Conservation (phyloP, 805 yeast genomes). For the Jamesozyma hellenica region DNA sequence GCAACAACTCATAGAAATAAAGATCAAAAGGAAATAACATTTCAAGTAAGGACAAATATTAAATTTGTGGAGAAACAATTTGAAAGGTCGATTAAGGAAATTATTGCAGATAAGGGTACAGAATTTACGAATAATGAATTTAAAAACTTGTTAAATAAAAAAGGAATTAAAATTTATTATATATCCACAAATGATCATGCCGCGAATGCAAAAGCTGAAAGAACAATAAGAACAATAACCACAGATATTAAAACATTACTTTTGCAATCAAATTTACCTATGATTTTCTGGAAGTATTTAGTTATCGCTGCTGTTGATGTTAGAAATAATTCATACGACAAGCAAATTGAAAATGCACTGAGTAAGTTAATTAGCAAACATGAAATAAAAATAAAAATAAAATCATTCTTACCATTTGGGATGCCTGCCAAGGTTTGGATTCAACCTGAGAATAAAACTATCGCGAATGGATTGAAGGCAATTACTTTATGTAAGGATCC, state of each 20-base stretch:
- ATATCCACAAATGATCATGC: slow-evolving; percentile 6
- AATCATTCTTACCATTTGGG: background rate
- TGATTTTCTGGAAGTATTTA: slow-evolving; percentile 5
- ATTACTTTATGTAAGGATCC: slow-evolving; percentile 4
- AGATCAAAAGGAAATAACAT: background rate
- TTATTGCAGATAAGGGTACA: slow-evolving; percentile 6
- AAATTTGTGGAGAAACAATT: slow-evolving; percentile 2
- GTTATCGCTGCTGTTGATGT: background rate
- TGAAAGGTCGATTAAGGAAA: slow-evolving; percentile 2
- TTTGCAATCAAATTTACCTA: background rate
- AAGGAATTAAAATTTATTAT: slow-evolving; percentile 2
- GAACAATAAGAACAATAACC: slow-evolving; percentile 1
- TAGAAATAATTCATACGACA: background rate
- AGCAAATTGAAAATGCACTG: background rate
- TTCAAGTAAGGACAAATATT: slow-evolving; percentile 3
- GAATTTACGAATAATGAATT: slow-evolving; percentile 4
- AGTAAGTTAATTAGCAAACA: background rate
- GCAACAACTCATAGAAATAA: slow-evolving; percentile 1
- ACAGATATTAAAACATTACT: slow-evolving; percentile 3
- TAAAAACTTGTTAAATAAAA: background rate
- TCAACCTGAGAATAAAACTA: background rate
- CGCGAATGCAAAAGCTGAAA: slow-evolving; percentile 8
- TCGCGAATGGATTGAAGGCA: background rate
- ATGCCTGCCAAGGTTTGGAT: background rate
- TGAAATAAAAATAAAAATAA: background rate